These are phyloP conservation scores for Sphagnum fallax DNA, from an alignment of 228 moss, liverwort and hornwort genomes.

Conservation along the genomic window DNA sequence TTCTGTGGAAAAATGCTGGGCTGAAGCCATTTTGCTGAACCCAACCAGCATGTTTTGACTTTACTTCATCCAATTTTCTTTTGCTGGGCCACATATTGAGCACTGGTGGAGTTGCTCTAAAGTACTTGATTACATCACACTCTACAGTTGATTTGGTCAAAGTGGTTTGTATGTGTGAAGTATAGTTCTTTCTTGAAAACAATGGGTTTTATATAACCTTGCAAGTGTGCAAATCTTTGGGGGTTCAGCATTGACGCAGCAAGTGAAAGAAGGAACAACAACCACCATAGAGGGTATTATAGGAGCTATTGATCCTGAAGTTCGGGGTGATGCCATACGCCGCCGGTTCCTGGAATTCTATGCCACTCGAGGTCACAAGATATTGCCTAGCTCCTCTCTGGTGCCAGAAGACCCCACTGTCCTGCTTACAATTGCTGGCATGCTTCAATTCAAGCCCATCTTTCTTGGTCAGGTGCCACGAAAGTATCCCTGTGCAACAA, in stretches of 20 bases:
- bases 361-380: constrained; percentile 64
- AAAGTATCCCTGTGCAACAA: constrained; percentile 68
- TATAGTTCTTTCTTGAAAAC: background rate
- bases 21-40: too few species aligned
- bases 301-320: constrained; percentile 45
- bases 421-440: constrained; percentile 87
- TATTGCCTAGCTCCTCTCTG: constrained; percentile 79
- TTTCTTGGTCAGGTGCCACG: constrained; percentile 83
- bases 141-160: background rate
- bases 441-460: constrained; percentile 96
- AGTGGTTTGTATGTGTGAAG: background rate
- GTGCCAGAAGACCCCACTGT: constrained; percentile 95
- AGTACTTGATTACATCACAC: background rate
- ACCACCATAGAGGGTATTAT: constrained; percentile 15
- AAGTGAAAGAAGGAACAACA: constrained; percentile 25
- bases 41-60: background rate
- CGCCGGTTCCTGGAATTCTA: constrained; percentile 82
- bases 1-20: too few species aligned
- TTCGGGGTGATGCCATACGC: constrained; percentile 69
- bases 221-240: background rate
- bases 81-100: background rate
- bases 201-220: background rate
- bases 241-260: constrained; percentile 23
- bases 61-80: background rate
- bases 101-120: background rate